These are phyloP conservation scores for Cladophialophora carrionii DNA, from an alignment of 2,329 filamentous ascomycete genomes.

Conservation along the genomic window DNA sequence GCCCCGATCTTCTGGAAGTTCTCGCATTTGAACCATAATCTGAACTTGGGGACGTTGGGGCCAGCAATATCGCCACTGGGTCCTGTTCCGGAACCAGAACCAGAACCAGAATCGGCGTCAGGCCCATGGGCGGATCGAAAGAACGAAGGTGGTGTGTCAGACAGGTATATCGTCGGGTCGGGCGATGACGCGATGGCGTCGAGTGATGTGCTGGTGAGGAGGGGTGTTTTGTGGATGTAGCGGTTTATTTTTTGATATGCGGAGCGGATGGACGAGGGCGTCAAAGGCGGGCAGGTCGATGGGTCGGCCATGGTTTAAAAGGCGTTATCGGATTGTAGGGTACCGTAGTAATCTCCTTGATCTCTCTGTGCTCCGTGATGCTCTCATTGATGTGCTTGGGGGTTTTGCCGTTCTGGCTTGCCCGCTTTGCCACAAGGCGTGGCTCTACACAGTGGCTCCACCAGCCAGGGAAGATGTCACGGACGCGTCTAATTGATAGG, in stretches of 20 bases:
- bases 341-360: no score
- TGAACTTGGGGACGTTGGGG: conserved; percentile 59
- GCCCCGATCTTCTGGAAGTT: conserved; percentile 88
- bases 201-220: conserved; percentile 78
- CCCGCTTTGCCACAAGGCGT: no score
- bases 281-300: conserved; percentile 63
- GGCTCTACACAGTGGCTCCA: no score
- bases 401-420: no score
- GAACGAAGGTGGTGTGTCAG: conserved; percentile 31
- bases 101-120: neutral
- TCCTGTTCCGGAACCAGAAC: neutral
- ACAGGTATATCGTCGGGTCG: conserved; percentile 48
- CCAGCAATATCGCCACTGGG: neutral
- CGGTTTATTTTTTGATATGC: conserved; percentile 74
- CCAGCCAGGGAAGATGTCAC: no score
- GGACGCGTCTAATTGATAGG: no score
- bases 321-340: no score
- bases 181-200: conserved; percentile 73
- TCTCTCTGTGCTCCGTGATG: no score
- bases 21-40: conserved; percentile 93
- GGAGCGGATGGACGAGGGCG: conserved; percentile 68
- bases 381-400: no score
- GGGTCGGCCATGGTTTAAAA: conserved; percentile 50
- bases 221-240: conserved; percentile 80
- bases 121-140: conserved; percentile 41